These are phyloP conservation scores for Asterella californica DNA, from an alignment of 225 moss, liverwort and hornwort genomes.

Conservation along the genomic window DNA sequence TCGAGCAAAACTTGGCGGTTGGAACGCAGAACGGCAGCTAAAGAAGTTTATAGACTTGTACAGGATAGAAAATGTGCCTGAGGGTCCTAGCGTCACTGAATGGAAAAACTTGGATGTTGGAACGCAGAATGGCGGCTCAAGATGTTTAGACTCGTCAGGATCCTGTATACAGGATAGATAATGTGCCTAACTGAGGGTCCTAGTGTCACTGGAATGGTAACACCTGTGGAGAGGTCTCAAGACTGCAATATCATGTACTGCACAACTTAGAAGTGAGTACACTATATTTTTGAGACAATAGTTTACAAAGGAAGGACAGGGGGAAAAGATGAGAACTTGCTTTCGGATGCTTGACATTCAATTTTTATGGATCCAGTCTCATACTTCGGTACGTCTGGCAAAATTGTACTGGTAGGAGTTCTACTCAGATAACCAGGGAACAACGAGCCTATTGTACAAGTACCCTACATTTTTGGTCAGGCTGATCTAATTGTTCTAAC, in stretches of 20 bases:
- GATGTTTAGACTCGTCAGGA: background rate
- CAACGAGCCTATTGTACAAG: constrained; percentile 35
- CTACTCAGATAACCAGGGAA: constrained; percentile 14
- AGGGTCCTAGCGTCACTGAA: too few relatives aligned
- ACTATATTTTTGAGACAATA: too few relatives aligned
- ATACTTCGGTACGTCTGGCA: constrained; percentile 1
- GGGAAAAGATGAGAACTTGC: background rate
- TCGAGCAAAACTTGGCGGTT: constrained; percentile 17
- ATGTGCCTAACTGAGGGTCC: too few relatives aligned
- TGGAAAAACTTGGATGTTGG: too few relatives aligned
- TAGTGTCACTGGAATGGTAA: too few relatives aligned
- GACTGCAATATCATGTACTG: too few relatives aligned
- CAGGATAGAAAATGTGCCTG: too few relatives aligned
- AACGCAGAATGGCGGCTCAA: background rate
- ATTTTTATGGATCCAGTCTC: background rate
- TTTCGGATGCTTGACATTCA: background rate
- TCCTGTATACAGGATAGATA: too few relatives aligned
- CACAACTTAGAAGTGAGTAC: too few relatives aligned
- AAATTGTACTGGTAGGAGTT: constrained; percentile 1
- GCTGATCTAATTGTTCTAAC: background rate
- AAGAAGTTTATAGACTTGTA: too few relatives aligned
- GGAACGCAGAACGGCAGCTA: background rate
- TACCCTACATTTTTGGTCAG: constrained; percentile 24
- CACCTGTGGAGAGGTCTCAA: too few relatives aligned
- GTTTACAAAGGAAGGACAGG: too few relatives aligned